Evolutionary conservation across 83 land plant genomes (phyloP).

Genomic region (Diphasiastrum complanatum): DNA sequence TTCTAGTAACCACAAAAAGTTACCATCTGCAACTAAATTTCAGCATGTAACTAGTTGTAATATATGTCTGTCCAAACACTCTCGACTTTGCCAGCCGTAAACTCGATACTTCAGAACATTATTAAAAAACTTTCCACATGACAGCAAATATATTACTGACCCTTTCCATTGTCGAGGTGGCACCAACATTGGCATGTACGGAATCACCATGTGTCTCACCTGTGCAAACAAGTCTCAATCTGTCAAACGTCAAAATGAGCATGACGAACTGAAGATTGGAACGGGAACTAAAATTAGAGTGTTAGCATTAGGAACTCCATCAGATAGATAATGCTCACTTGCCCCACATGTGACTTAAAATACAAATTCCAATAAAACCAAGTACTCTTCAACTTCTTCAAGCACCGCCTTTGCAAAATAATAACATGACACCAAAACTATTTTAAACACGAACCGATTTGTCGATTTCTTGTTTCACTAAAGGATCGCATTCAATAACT

Average conservation of each 20-base stretch:
- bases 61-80: too few species aligned
- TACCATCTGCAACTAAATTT: too few species aligned
- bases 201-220: conserved; percentile 68
- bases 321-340: not conserved
- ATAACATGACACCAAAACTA: too few species aligned
- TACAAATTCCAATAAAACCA: too few species aligned
- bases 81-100: too few species aligned
- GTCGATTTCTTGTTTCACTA: conserved; percentile 62
- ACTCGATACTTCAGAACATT: too few species aligned
- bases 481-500: conserved; percentile 84
- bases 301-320: not conserved
- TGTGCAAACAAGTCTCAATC: conserved; percentile 11
- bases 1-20: too few species aligned
- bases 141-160: conserved; percentile 33
- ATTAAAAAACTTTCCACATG: not conserved
- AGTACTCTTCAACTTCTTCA: too few species aligned
- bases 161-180: conserved; percentile 76
- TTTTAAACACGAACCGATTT: conserved; percentile 63
- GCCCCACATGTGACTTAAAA: too few species aligned
- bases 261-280: not conserved
- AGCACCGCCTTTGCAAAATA: too few species aligned
- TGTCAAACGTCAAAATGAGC: not conserved
- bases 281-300: conserved; percentile 18
- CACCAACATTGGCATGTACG: conserved; percentile 88
- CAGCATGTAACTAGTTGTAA: too few species aligned